Conservation (phyloP, 1,139 yeast species). For the Geotrichum carabidarum region DNA sequence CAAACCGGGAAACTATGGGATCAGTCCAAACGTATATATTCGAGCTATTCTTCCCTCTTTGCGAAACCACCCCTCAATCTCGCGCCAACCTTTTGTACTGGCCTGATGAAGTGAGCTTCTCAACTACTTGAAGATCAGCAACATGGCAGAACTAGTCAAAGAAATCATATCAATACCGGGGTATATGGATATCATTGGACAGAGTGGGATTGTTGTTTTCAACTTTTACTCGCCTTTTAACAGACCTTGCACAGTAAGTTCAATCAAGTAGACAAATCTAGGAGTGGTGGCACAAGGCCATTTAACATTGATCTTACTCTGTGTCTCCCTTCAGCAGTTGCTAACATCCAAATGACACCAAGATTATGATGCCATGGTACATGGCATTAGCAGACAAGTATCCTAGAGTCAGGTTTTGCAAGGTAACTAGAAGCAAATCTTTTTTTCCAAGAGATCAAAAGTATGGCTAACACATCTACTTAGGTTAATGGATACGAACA, state of each 20-base stretch:
- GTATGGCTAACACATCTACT: background rate
- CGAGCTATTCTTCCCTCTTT: too few relatives aligned
- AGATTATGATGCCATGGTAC: background rate
- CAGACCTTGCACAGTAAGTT: background rate
- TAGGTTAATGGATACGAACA: slow-evolving; percentile 4
- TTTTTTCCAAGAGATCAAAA: background rate
- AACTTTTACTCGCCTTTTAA: background rate
- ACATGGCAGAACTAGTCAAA: background rate
- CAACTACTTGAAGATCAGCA: too few relatives aligned
- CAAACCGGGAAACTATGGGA: too few relatives aligned
- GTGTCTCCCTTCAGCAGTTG: too few relatives aligned
- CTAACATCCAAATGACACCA: too few relatives aligned
- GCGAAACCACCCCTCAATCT: too few relatives aligned
- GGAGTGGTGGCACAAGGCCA: too few relatives aligned
- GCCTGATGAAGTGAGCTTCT: too few relatives aligned
- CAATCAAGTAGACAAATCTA: too few relatives aligned
- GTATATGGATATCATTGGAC: background rate
- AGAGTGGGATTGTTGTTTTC: background rate
- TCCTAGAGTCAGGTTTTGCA: background rate
- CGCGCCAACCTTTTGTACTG: too few relatives aligned
- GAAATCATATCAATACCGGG: background rate
- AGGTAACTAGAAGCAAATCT: background rate
- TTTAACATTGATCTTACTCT: too few relatives aligned
- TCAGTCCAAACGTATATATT: too few relatives aligned
- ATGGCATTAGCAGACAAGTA: background rate